Base-by-base conservation (phyloP, 1,139 yeast species). In the Tardiomyces depauwii region DNA sequence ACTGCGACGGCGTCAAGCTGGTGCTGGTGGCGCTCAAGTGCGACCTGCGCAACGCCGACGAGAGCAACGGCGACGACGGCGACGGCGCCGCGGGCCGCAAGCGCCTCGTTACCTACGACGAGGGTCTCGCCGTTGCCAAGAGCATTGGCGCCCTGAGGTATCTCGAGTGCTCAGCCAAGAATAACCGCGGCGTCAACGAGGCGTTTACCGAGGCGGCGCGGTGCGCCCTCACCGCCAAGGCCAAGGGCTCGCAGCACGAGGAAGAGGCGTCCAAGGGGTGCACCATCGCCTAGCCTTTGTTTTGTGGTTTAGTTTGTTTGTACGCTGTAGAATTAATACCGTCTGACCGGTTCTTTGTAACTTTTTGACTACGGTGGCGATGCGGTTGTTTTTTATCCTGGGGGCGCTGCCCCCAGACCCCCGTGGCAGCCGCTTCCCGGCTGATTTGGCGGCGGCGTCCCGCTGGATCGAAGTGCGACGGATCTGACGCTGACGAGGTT, bases 161-260 rank as follows among this genome's bases (percentile, higher is more conserved):
- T 61, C 72, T 87, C 62, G 97, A 89, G 64, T 89, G 96, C 67
- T 84, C 95, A 30, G 96, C 97, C 12, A 88, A 88, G 68, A 82
- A 82, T 63, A 88, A 87, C 65, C 76, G 94, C 61, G 97, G 97
- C 53, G 97, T 89, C 27, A 88, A 91, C 60, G 97, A 89, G 66
- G 96, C 96, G 4, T 89, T 89, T 63, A 86, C 96, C 1, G 96
- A 89, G 65, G 96, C 96, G 42, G 96, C 96, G 10, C 78, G 97
- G 65, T 88, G 95, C 62, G 97, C 96, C 4, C 73, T 91, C 56
- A 82, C 86, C 54, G 95, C 95, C 14, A 85, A 80, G 59, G 87
- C 95, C 45, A 85, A 81, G 59, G 91, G 91, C 47, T 49, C 44
- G 36, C 55, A 69, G 25, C 77, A 77, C 46, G 72, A 74, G 32